These are phyloP conservation scores for Polyporus arcularius DNA, from an alignment of 768 basidiomycete species.

Conservation along the genomic window DNA sequence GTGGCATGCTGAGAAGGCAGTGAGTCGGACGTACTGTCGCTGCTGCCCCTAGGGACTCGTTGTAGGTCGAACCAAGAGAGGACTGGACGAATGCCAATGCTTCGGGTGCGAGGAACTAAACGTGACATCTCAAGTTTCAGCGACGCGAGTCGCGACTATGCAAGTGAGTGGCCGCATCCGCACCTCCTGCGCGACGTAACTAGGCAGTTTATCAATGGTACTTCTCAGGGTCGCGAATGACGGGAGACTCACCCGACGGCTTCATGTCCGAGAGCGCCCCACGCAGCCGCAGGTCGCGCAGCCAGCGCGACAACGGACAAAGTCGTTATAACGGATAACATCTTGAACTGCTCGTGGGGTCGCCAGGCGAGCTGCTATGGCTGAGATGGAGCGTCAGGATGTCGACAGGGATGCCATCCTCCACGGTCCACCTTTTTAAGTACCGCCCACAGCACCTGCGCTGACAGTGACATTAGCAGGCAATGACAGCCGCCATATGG, in stretches of 20 bases:
- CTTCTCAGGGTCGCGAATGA: background rate
- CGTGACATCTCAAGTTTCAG: no score
- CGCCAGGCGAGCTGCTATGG: no score
- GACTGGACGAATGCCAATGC: slow-evolving; percentile 49
- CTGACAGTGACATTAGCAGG: no score
- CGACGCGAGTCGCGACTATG: no score
- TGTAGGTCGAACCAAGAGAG: slow-evolving; percentile 45
- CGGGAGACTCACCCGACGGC: slow-evolving; percentile 24
- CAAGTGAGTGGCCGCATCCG: no score
- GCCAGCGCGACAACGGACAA: background rate
- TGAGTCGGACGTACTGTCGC: slow-evolving; percentile 39
- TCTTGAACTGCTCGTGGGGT: no score
- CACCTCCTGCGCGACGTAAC: slow-evolving; percentile 18
- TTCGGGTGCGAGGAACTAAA: slow-evolving; percentile 50
- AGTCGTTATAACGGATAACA: background rate
- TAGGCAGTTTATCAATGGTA: background rate
- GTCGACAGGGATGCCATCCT: no score
- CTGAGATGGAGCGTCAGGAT: no score
- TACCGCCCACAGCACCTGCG: no score
- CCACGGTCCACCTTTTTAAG: no score
- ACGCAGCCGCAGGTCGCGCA: slow-evolving; percentile 15
- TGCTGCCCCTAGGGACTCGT: slow-evolving; percentile 48
- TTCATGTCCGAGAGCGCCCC: slow-evolving; percentile 29
- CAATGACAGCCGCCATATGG: no score
- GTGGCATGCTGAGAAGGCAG: background rate